Conservation (phyloP, 2,329 filamentous ascomycete genomes). For the Xylaria sp. region DNA sequence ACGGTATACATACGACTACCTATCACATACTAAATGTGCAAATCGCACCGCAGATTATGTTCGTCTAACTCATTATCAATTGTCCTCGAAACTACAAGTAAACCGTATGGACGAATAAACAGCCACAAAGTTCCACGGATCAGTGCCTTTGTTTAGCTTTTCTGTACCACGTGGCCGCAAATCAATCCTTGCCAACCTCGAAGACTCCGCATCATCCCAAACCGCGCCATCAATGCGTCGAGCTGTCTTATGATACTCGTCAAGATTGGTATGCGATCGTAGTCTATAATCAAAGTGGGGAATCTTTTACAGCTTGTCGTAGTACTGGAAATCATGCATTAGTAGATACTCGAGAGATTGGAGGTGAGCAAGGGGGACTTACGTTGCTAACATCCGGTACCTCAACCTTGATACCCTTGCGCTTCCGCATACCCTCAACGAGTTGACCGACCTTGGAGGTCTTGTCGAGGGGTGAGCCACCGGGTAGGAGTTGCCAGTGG, state of each 20-base stretch:
- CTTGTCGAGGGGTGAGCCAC: constrained; percentile 89
- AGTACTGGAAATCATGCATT: constrained; percentile 76
- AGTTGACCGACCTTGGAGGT: constrained; percentile 85
- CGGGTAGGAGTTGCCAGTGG: constrained; percentile 96
- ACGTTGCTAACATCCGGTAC: constrained; percentile 95
- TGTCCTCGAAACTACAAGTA: constrained; percentile 48
- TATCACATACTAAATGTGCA: not conserved
- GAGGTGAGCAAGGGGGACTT: constrained; percentile 61
- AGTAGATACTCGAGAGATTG: constrained; percentile 43
- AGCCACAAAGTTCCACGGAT: constrained; percentile 46
- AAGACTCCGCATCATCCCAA: constrained; percentile 44
- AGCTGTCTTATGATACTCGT: constrained; percentile 56
- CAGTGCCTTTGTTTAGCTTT: constrained; percentile 48
- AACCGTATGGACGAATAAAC: constrained; percentile 45
- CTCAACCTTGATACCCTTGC: constrained; percentile 98
- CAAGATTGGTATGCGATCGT: constrained; percentile 57
- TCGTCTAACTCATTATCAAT: constrained; percentile 47
- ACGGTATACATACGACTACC: not conserved
- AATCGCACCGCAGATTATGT: not conserved
- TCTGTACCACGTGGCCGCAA: constrained; percentile 49
- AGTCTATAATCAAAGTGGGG: constrained; percentile 58
- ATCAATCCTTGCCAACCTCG: constrained; percentile 46
- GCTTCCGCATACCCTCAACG: constrained; percentile 92
- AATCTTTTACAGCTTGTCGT: constrained; percentile 92
- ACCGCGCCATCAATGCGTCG: constrained; percentile 45